phyloP scores from a whole-genome alignment of 352 stramenopile genomes.

The Phytophthora citrophthora region DNA sequence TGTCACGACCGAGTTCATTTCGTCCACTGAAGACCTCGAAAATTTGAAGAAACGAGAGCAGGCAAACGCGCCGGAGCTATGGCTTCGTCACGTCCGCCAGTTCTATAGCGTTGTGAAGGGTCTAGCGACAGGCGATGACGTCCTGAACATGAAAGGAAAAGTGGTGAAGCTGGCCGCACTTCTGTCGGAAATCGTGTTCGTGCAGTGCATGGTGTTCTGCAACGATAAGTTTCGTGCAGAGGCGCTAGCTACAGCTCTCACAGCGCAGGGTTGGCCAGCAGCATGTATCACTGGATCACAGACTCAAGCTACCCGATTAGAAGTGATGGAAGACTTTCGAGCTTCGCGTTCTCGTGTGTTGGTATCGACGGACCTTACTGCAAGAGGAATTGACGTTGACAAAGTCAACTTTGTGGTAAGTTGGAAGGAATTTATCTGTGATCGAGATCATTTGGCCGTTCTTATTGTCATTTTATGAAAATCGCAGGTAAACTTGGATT shows the following conservation, averaged over 20 bases:
- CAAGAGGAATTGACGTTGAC: conserved; percentile 79
- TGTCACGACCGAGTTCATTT: conserved; percentile 73
- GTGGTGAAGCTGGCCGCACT: conserved; percentile 57
- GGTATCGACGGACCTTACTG: conserved; percentile 80
- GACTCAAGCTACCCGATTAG: conserved; percentile 58
- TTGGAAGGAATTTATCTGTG: background rate
- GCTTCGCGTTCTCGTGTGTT: conserved; percentile 59
- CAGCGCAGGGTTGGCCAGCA: conserved; percentile 59
- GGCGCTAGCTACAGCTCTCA: conserved; percentile 59
- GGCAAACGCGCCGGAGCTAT: conserved; percentile 60
- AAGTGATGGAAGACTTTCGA: conserved; percentile 72
- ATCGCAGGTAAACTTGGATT: conserved; percentile 67
- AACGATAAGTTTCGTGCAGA: conserved; percentile 86
- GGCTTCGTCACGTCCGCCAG: conserved; percentile 72
- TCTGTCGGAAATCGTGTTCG: conserved; percentile 73
- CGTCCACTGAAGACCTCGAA: conserved; percentile 44
- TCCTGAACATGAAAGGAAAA: conserved; percentile 60
- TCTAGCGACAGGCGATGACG: conserved; percentile 2
- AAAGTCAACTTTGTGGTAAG: conserved; percentile 78
- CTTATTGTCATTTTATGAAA: conserved; percentile 3
- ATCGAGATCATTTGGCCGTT: background rate
- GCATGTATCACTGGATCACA: conserved; percentile 76
- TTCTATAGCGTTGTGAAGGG: conserved; percentile 64
- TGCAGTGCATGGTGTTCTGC: conserved; percentile 86
- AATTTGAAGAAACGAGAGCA: conserved; percentile 62